Percentiles rank a stretch among this genome's conserved stretches.
phyloP scores from a whole-genome alignment of 1,139 yeast species.

The Pichia sp. region DNA sequence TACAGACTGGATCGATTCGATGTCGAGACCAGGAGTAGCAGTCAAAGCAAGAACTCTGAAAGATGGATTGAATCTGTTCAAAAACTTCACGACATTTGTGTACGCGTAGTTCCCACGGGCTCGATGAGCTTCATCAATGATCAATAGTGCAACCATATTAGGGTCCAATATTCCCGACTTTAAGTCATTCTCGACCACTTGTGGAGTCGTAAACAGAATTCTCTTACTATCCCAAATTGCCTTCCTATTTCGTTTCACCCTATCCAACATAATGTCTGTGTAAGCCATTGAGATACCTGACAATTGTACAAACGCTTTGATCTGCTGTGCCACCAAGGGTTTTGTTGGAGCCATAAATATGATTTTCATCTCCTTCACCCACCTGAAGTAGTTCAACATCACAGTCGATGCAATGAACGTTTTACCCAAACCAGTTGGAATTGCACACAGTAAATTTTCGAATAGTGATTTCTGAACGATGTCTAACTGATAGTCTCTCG shows the following conservation, averaged over 20 bases:
- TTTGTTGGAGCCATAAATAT: slow-evolving; percentile 96
- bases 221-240: slow-evolving; percentile 72
- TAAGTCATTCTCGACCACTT: slow-evolving; percentile 89
- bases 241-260: slow-evolving; percentile 57
- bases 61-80: slow-evolving; percentile 52
- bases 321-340: slow-evolving; percentile 97
- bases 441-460: slow-evolving; percentile 76
- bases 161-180: slow-evolving; percentile 73
- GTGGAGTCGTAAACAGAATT: slow-evolving; percentile 94
- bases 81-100: slow-evolving; percentile 67
- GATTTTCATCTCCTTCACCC: slow-evolving; percentile 72
- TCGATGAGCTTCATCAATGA: slow-evolving; percentile 94
- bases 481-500: slow-evolving; percentile 83
- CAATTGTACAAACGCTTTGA: slow-evolving; percentile 84
- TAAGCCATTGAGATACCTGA: slow-evolving; percentile 76
- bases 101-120: slow-evolving; percentile 90
- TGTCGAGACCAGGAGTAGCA: slow-evolving; percentile 90
- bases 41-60: slow-evolving; percentile 81
- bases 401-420: slow-evolving; percentile 94
- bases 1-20: slow-evolving; percentile 85
- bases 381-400: slow-evolving; percentile 81
- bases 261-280: slow-evolving; percentile 80
- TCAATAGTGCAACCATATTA: slow-evolving; percentile 64
- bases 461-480: slow-evolving; percentile 71
- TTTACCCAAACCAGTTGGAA: slow-evolving; percentile 97